These are phyloP conservation scores for Podila clonocystis DNA, from an alignment of 192 early-diverging fungal genomes.

Conservation along the genomic window DNA sequence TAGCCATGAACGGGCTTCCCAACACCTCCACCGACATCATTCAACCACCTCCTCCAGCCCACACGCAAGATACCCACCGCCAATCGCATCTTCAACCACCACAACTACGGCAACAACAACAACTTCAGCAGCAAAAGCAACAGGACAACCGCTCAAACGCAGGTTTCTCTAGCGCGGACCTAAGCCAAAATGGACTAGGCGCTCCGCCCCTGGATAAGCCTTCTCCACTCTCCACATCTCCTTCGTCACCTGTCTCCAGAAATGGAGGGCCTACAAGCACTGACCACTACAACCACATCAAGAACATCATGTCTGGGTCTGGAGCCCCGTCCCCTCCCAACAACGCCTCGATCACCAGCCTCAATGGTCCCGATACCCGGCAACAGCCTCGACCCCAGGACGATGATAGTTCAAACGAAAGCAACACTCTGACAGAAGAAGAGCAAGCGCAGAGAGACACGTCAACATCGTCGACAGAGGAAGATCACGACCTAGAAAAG, in stretches of 20 bases:
- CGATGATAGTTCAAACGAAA: slow-evolving; percentile 9
- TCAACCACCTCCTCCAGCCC: slow-evolving; percentile 32
- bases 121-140: neutral
- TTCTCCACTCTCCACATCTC: too few relatives aligned
- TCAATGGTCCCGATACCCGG: slow-evolving; percentile 3
- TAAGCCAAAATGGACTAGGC: neutral
- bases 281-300: slow-evolving; percentile 39
- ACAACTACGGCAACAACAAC: neutral
- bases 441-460: slow-evolving; percentile 16
- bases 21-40: slow-evolving; percentile 17
- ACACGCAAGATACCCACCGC: slow-evolving; percentile 27
- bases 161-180: neutral
- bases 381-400: slow-evolving; percentile 1
- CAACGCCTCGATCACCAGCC: neutral
- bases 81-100: neutral
- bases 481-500: slow-evolving; percentile 1
- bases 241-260: too few relatives aligned
- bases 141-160: neutral
- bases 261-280: slow-evolving; percentile 5
- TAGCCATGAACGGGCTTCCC: neutral
- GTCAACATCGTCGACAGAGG: neutral
- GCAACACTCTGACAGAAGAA: slow-evolving; percentile 14
- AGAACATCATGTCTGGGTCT: slow-evolving; percentile 23
- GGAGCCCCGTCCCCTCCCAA: neutral
- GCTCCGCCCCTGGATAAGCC: neutral